Evolutionary conservation across 208 protist genomes (phyloP).

Genomic region (Wallacemonas sp.): DNA sequence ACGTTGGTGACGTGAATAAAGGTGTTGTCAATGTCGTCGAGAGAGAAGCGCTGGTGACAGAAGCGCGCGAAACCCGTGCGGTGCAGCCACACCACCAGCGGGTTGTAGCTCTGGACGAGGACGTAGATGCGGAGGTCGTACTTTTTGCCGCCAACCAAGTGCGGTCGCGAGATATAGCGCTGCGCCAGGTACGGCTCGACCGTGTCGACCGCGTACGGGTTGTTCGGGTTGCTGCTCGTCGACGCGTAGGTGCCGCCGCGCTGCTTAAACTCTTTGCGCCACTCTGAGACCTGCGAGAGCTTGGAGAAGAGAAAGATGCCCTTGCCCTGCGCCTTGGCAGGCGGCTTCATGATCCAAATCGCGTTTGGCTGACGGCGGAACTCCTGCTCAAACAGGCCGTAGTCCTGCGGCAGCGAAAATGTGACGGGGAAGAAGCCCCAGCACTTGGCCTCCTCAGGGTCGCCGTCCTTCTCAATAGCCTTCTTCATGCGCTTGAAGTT

Average conservation of each 20-base stretch:
- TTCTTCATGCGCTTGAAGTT: slow-evolving; percentile 95
- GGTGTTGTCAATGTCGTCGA: slow-evolving; percentile 92
- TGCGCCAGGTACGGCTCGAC: slow-evolving; percentile 89
- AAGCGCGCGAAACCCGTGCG: slow-evolving; percentile 93
- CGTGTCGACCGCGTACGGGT: slow-evolving; percentile 45
- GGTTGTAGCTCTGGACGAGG: slow-evolving; percentile 84
- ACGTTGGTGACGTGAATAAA: slow-evolving; percentile 98
- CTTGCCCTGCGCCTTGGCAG: slow-evolving; percentile 95
- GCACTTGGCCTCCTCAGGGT: slow-evolving; percentile 75
- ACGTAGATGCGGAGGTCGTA: slow-evolving; percentile 95
- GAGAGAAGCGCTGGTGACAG: slow-evolving; percentile 90
- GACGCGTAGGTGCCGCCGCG: slow-evolving; percentile 25
- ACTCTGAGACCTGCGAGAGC: slow-evolving; percentile 94
- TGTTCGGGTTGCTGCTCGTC: not conserved
- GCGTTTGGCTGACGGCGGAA: slow-evolving; percentile 90
- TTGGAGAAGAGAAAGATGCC: slow-evolving; percentile 98
- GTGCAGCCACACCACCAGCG: slow-evolving; percentile 91
- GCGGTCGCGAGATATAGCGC: slow-evolving; percentile 91
- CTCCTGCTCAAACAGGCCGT: slow-evolving; percentile 94
- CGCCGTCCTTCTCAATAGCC: slow-evolving; percentile 83
- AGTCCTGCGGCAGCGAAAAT: slow-evolving; percentile 95
- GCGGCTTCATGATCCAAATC: slow-evolving; percentile 98
- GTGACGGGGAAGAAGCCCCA: slow-evolving; percentile 96
- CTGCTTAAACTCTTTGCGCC: slow-evolving; percentile 88
- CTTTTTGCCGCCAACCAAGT: slow-evolving; percentile 93